These are phyloP conservation scores for Fusarium caatingaense DNA, from an alignment of 2,329 filamentous ascomycete species.

Conservation along the genomic window DNA sequence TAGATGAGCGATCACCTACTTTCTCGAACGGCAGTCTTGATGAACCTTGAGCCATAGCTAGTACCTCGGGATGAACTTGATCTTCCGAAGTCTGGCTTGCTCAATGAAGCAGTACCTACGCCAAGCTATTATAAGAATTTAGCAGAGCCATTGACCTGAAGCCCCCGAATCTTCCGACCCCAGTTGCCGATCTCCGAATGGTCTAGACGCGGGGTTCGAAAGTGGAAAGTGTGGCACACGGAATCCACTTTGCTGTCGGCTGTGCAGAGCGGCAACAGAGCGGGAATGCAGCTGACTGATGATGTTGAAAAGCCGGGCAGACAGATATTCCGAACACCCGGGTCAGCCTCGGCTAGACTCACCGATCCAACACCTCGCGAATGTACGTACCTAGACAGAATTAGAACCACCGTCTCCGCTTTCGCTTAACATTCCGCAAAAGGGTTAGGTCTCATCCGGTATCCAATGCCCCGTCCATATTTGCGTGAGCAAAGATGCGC, in stretches of 20 bases:
- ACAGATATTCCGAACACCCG: background rate
- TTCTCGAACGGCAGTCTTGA: background rate
- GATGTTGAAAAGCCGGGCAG: fast-evolving
- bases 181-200: background rate
- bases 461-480: background rate
- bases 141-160: background rate
- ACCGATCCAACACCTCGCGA: too few species aligned
- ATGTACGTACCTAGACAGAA: background rate
- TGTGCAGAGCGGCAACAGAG: background rate
- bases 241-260: background rate
- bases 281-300: background rate
- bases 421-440: background rate
- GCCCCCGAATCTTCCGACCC: background rate
- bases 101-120: background rate
- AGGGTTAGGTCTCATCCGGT: background rate
- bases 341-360: background rate
- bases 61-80: background rate
- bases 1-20: background rate
- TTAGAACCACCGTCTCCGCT: background rate
- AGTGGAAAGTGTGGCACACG: background rate
- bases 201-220: background rate
- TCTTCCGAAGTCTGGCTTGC: background rate
- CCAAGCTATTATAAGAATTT: background rate
- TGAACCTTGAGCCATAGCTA: background rate
- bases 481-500: background rate